Conservation (phyloP, 495 filamentous ascomycete species). For the Penicillium silybi region DNA sequence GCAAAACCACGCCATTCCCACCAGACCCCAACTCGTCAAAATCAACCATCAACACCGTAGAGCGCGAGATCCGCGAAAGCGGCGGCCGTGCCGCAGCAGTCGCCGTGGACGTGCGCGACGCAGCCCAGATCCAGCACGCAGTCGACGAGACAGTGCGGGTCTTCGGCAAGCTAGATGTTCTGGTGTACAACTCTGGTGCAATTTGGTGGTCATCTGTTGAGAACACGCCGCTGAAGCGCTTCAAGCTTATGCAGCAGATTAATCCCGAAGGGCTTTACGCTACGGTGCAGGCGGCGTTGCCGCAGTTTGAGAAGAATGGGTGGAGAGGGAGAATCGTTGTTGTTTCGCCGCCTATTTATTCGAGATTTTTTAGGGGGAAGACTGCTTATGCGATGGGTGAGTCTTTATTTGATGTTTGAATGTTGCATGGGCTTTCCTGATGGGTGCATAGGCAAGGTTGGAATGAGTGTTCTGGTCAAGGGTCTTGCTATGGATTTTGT, state of each 20-base stretch:
- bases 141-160: constrained; percentile 57
- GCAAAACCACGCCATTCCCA: constrained; percentile 57
- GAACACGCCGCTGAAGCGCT: constrained; percentile 71
- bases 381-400: constrained; percentile 78
- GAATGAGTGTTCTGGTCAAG: constrained; percentile 77
- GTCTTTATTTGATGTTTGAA: constrained; percentile 9
- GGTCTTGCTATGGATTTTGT: constrained; percentile 82
- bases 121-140: constrained; percentile 57
- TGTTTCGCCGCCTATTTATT: constrained; percentile 82
- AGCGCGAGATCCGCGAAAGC: constrained; percentile 66
- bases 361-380: constrained; percentile 80
- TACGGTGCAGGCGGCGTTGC: constrained; percentile 61
- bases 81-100: constrained; percentile 64
- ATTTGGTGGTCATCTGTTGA: constrained; percentile 82
- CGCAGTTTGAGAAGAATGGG: constrained; percentile 51
- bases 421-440: background rate
- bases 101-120: constrained; percentile 65
- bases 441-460: constrained; percentile 56
- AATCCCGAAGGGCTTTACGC: constrained; percentile 69
- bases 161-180: constrained; percentile 64
- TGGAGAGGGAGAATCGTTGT: constrained; percentile 68
- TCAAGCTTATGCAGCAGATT: constrained; percentile 76
- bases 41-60: constrained; percentile 83
- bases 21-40: constrained; percentile 75
- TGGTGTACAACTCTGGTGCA: constrained; percentile 81